phyloP scores from a whole-genome alignment of 108 stramenopile genomes.

The Cyclotella kingstonii region DNA sequence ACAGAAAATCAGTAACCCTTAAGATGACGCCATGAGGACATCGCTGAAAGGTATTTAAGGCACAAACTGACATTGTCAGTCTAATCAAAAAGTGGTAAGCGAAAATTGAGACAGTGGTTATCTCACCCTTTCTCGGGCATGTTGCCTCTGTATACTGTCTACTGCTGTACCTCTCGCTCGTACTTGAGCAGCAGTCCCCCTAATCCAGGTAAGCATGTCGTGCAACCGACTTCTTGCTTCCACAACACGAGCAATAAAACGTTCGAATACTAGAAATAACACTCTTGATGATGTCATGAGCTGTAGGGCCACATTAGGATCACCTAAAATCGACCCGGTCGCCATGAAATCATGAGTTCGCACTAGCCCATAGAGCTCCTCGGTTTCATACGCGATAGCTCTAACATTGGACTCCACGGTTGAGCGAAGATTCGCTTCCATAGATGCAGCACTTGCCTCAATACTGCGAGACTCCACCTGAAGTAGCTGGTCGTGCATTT shows the following conservation, averaged over 20 bases:
- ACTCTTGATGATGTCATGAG: conserved; percentile 28
- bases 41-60: conserved; percentile 17
- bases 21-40: conserved; percentile 58
- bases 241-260: conserved; percentile 52
- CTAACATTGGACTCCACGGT: conserved; percentile 54
- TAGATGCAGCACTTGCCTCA: conserved; percentile 58
- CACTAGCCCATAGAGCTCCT: conserved; percentile 65
- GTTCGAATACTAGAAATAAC: conserved; percentile 39
- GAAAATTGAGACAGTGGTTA: neutral
- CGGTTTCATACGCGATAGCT: conserved; percentile 56
- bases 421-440: conserved; percentile 58
- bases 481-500: conserved; percentile 80
- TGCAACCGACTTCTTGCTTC: conserved; percentile 62
- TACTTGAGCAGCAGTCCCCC: conserved; percentile 67
- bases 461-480: conserved; percentile 55
- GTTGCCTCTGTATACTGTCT: conserved; percentile 66
- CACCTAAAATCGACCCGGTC: conserved; percentile 9
- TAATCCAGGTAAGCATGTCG: conserved; percentile 70
- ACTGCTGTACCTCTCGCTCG: conserved; percentile 75
- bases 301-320: conserved; percentile 27
- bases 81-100: neutral
- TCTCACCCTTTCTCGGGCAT: conserved; percentile 59
- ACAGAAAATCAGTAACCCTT: conserved; percentile 48
- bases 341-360: conserved; percentile 17
- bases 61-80: neutral